These are phyloP conservation scores for Eucalyptus microcorys DNA, from an alignment of 345 rosid species.

Conservation along the genomic window DNA sequence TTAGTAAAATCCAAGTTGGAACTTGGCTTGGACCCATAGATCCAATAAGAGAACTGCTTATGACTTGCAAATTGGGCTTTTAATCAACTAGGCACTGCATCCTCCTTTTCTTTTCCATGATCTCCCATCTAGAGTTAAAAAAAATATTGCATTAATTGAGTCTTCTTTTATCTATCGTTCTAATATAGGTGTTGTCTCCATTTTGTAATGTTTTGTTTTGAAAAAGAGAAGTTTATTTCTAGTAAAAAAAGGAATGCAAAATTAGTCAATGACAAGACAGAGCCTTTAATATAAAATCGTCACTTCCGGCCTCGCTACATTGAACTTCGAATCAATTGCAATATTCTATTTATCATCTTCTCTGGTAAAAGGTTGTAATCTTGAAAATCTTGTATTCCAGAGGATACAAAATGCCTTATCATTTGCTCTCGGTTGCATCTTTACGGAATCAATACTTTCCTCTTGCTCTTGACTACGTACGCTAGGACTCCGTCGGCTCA, in stretches of 20 bases:
- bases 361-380: not conserved
- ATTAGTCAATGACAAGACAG: not conserved
- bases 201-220: no score
- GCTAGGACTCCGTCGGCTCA: not conserved
- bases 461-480: not conserved
- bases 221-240: no score
- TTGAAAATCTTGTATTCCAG: not conserved
- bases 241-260: not conserved
- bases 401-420: not conserved
- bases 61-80: no score
- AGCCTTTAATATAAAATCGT: not conserved
- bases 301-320: not conserved
- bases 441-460: not conserved
- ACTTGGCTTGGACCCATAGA: no score
- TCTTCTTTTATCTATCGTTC: no score
- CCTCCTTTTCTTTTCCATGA: no score
- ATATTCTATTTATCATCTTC: not conserved
- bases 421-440: not conserved
- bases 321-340: not conserved
- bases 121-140: no score
- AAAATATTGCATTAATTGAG: fast-evolving
- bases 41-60: no score
- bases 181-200: no score
- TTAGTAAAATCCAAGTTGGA: no score
- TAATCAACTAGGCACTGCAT: no score